Evolutionary conservation across 306 rosid genomes (phyloP).

Genomic region (Begonia loranthoides): DNA sequence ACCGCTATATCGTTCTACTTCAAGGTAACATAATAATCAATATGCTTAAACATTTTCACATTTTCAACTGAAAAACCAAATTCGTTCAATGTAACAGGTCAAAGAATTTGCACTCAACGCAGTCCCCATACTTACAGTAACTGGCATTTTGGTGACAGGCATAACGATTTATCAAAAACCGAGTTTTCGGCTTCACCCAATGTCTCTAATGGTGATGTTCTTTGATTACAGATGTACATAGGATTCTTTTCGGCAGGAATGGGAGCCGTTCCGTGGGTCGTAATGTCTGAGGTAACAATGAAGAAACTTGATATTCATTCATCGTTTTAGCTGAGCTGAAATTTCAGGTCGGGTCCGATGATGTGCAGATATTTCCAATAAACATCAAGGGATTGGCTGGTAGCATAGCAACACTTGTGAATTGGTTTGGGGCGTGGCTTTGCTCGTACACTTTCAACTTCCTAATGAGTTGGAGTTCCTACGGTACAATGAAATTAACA

Average conservation of each 20-base stretch:
- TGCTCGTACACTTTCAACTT: slow-evolving; percentile 75
- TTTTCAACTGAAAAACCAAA: slow-evolving; percentile 6
- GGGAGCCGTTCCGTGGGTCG: slow-evolving; percentile 87
- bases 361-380: slow-evolving; percentile 62
- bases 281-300: slow-evolving; percentile 76
- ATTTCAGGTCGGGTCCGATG: too few species aligned
- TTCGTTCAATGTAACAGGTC: slow-evolving; percentile 31
- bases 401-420: slow-evolving; percentile 62
- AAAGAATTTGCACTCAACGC: slow-evolving; percentile 28
- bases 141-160: slow-evolving; percentile 49
- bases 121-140: slow-evolving; percentile 50
- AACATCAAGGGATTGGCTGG: slow-evolving; percentile 71
- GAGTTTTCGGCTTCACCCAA: too few species aligned
- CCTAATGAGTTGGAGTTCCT: slow-evolving; percentile 66
- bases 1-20: slow-evolving; percentile 64
- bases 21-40: slow-evolving; percentile 31
- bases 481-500: slow-evolving; percentile 21
- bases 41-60: neutral
- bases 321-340: too few species aligned
- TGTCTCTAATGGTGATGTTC: too few species aligned
- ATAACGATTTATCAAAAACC: too few species aligned
- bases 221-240: slow-evolving; percentile 43
- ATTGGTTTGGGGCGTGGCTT: slow-evolving; percentile 79
- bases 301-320: neutral
- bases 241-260: slow-evolving; percentile 60